Conservation (phyloP, 1,139 yeast species). For the Debaryomycetaceae sp. region DNA sequence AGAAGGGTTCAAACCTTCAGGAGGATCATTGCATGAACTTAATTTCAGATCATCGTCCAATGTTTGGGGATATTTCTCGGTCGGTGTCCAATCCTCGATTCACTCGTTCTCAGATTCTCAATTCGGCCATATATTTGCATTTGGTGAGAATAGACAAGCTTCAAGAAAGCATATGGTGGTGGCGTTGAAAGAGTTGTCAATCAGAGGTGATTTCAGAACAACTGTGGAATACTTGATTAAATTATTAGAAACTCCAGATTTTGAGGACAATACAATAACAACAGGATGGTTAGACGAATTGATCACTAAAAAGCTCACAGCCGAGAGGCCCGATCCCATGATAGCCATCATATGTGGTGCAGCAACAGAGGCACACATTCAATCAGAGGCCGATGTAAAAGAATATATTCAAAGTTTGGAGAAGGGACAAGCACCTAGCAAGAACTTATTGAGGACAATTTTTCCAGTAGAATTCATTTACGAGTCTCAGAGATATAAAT, state of each 20-base stretch:
- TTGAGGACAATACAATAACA: slow-evolving; percentile 92
- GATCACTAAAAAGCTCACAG: slow-evolving; percentile 87
- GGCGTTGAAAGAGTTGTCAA: slow-evolving; percentile 91
- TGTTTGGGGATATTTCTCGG: slow-evolving; percentile 99
- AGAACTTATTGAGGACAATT: slow-evolving; percentile 74
- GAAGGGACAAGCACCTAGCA: slow-evolving; percentile 92
- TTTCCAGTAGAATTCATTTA: slow-evolving; percentile 93
- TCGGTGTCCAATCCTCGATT: slow-evolving; percentile 92
- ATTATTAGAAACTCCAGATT: slow-evolving; percentile 91
- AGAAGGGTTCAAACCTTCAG: slow-evolving; percentile 98
- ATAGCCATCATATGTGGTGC: slow-evolving; percentile 97
- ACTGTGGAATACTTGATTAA: slow-evolving; percentile 96
- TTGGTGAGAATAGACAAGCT: slow-evolving; percentile 97
- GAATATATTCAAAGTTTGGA: slow-evolving; percentile 74
- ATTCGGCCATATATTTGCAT: slow-evolving; percentile 97
- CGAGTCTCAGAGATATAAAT: slow-evolving; percentile 88
- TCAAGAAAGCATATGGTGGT: slow-evolving; percentile 99
- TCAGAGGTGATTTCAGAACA: slow-evolving; percentile 97
- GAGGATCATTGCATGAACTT: slow-evolving; percentile 93
- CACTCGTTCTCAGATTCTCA: slow-evolving; percentile 98
- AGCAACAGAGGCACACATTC: slow-evolving; percentile 86
- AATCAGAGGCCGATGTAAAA: slow-evolving; percentile 64
- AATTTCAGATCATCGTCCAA: slow-evolving; percentile 95
- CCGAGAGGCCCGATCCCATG: slow-evolving; percentile 91
- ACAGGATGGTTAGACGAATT: slow-evolving; percentile 99